Base-by-base conservation (phyloP, 139 green algal species). In the Chlamydomonas sp. region DNA sequence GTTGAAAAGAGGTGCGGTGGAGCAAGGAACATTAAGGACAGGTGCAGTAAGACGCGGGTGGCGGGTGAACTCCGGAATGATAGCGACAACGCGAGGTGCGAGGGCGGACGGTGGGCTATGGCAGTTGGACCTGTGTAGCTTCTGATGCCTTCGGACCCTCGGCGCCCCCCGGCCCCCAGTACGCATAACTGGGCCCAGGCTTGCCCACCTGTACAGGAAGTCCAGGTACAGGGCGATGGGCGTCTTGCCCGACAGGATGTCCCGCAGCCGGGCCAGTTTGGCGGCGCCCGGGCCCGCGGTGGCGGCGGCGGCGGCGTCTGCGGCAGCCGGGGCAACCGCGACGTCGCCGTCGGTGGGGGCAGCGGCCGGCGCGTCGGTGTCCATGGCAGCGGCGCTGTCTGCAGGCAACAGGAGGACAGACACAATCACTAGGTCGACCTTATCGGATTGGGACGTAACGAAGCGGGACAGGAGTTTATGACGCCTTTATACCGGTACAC, bases 191-290 rank as follows among this genome's bases (percentile, higher is more conserved):
- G 20, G 18, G 75, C 75, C 8, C 31, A 66, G 6, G 6, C 49
- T 15, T 15, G 1, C 72, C 20, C 77, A 93, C 92, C 90, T 91
- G 90, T 98, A 98, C 85, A 99, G 90, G 92, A 99, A 99, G 91
- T 99, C 95, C 66, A 99, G 94, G 89, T 97, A 93, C 64, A 99
- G 94, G 60, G 93, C 91, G 80, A 99, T 97, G 68, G 98, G 94
- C 16, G 93, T 94, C 58, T 95, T 94, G 68, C 98, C 98, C 0
- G 93, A 96, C 69, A 99, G 84, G 67, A 99, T 96, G 72, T 92
- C 93, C 78, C 92, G 91, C 73, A 98, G 84, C 83, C 89, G 90
- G 16, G 62, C 31, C 72, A 95, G 83, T 20, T 85, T 89, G 18
- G 91, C 91, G 1, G 61, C 77, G 78, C 91, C 90, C 49, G 58